phyloP scores from a whole-genome alignment of 176 grass and related monocot species.

The Lolium rigidum region DNA sequence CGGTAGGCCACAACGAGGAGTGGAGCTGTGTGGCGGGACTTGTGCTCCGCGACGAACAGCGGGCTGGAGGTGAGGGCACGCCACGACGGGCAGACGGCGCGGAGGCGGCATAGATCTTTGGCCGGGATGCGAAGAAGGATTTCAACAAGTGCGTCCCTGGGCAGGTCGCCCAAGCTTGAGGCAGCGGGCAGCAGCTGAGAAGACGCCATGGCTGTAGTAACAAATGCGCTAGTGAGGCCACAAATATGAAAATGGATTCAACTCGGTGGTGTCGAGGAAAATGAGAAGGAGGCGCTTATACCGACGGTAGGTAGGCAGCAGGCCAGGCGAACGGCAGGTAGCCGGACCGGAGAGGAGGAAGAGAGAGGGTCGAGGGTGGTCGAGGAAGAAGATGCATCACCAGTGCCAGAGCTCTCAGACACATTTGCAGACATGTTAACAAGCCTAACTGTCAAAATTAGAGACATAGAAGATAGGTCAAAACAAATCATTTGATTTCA shows the following conservation, averaged over 20 bases:
- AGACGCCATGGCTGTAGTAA: not conserved
- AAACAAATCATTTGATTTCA: too few species aligned
- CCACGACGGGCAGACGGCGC: slow-evolving; percentile 6
- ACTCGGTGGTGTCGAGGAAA: not conserved
- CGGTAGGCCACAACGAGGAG: slow-evolving; percentile 4
- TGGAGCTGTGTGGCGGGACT: not conserved
- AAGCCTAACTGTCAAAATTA: too few species aligned
- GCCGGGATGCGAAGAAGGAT: not conserved
- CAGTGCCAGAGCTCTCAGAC: not conserved
- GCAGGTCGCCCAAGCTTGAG: not conserved
- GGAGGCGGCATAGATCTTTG: slow-evolving; percentile 21
- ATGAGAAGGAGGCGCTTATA: not conserved
- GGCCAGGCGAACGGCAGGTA: not conserved
- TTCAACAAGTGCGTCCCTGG: not conserved
- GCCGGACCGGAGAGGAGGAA: not conserved
- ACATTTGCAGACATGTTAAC: too few species aligned
- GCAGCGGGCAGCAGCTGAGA: not conserved
- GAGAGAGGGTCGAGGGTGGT: not conserved
- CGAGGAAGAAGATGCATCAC: not conserved
- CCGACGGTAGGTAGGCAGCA: not conserved
- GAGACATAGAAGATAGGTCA: too few species aligned
- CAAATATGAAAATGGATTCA: not conserved
- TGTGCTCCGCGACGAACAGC: not conserved
- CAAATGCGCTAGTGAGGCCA: not conserved
- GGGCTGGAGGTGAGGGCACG: not conserved